These are phyloP conservation scores for Guadua angustifolia DNA, from an alignment of 176 grass and related monocot species.

Conservation along the genomic window DNA sequence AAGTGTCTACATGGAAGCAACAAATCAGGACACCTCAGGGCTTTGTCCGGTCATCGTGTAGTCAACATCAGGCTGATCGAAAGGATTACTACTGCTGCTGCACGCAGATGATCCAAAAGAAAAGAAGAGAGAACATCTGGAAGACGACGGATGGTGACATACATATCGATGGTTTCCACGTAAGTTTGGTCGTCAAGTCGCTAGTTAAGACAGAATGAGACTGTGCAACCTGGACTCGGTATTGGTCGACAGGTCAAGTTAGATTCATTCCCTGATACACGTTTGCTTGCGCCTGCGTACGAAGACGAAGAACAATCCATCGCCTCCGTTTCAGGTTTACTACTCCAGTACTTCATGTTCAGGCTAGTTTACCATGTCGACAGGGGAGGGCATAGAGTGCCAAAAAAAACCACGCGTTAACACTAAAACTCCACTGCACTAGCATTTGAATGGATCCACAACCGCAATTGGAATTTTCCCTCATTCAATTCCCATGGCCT, in stretches of 20 bases:
- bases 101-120: neutral
- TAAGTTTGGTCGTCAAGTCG: neutral
- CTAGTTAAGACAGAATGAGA: neutral
- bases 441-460: neutral
- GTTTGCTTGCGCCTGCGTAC: neutral
- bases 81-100: neutral
- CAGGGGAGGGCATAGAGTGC: no score
- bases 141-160: neutral
- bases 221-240: slow-evolving; percentile 14
- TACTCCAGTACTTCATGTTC: neutral
- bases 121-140: no score
- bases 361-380: neutral
- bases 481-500: neutral
- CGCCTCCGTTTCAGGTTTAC: neutral
- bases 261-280: neutral
- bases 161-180: neutral
- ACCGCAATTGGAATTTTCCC: neutral
- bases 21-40: neutral
- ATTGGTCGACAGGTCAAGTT: neutral
- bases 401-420: neutral
- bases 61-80: slow-evolving; percentile 2
- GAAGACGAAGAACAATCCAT: neutral
- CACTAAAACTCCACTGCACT: no score
- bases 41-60: neutral
- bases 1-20: neutral